phyloP scores from a whole-genome alignment of 106 monocot genomes.

The Xerophyta viscosa region DNA sequence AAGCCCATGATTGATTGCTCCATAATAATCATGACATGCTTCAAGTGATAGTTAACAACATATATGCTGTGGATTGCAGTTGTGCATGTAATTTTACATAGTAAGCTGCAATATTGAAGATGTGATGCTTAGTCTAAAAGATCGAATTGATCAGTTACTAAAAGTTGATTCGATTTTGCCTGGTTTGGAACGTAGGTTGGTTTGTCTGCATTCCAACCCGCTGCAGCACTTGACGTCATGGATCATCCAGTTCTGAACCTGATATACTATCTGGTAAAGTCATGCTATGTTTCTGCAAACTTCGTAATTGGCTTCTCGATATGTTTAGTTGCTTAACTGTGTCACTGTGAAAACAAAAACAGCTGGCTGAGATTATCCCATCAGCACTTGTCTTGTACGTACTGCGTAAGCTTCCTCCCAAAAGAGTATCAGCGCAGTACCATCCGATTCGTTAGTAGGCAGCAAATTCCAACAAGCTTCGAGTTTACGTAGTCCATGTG shows the following conservation, averaged over 20 bases:
- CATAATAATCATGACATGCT: no score
- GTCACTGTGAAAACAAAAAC: constrained; percentile 1
- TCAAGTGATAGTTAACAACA: no score
- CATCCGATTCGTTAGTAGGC: constrained; percentile 50
- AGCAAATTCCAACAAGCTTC: no score
- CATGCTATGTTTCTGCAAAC: not conserved
- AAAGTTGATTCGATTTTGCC: no score
- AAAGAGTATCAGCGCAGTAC: constrained; percentile 65
- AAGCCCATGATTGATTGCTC: no score
- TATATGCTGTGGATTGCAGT: no score
- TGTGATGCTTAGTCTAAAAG: no score
- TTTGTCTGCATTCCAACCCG: constrained; percentile 56
- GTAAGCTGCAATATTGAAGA: no score
- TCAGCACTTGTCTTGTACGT: constrained; percentile 66
- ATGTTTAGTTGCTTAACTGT: not conserved
- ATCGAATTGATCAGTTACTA: no score
- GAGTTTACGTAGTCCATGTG: no score
- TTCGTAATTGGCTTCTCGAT: not conserved
- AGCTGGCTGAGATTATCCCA: constrained; percentile 70
- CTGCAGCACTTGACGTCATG: constrained; percentile 71
- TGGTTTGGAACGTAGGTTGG: no score
- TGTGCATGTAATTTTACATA: no score
- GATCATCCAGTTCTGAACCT: constrained; percentile 84
- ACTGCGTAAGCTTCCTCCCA: constrained; percentile 60
- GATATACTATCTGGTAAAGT: constrained; percentile 60